A percentile compares a stretch with the other conserved stretches of the same genome.
Evolutionary conservation across 164 flowering plant species (phyloP).

Genomic region (Berberis thunbergii): DNA sequence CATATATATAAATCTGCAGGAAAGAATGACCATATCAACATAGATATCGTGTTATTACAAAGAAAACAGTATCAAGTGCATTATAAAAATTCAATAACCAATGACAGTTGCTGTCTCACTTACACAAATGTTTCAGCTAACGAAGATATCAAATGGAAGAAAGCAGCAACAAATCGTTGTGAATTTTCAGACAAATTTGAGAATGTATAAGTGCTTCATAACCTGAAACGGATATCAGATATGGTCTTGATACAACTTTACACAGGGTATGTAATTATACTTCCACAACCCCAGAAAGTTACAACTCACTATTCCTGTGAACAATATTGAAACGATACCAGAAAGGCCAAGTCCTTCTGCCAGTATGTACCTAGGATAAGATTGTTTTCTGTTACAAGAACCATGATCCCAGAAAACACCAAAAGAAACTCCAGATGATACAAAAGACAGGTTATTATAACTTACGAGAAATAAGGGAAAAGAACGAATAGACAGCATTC

Average conservation of each 20-base stretch:
- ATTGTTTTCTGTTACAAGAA: constrained; percentile 4
- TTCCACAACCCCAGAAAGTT: not conserved
- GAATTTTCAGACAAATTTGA: constrained; percentile 89
- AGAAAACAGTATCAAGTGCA: not conserved
- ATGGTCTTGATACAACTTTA: not conserved
- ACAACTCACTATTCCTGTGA: constrained; percentile 91
- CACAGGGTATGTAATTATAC: not conserved
- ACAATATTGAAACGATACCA: constrained; percentile 94
- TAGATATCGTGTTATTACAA: not conserved
- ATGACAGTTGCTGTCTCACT: constrained; percentile 15
- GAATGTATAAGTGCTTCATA: constrained; percentile 93
- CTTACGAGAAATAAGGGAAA: constrained; percentile 98
- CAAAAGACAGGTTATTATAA: constrained; percentile 4
- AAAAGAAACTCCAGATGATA: constrained; percentile 2
- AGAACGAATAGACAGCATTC: constrained; percentile 97
- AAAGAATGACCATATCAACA: constrained; percentile 12
- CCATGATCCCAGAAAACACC: not conserved
- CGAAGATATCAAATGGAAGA: constrained; percentile 96
- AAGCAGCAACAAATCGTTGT: constrained; percentile 88
- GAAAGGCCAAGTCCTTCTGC: constrained; percentile 97
- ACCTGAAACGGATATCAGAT: constrained; percentile 39
- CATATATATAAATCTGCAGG: constrained; percentile 94
- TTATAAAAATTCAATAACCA: constrained; percentile 4
- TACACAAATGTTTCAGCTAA: constrained; percentile 98
- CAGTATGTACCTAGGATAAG: constrained; percentile 71